Evolutionary conservation across 495 filamentous ascomycete genomes (phyloP).

Genomic region (Penicillium bialowiezense): DNA sequence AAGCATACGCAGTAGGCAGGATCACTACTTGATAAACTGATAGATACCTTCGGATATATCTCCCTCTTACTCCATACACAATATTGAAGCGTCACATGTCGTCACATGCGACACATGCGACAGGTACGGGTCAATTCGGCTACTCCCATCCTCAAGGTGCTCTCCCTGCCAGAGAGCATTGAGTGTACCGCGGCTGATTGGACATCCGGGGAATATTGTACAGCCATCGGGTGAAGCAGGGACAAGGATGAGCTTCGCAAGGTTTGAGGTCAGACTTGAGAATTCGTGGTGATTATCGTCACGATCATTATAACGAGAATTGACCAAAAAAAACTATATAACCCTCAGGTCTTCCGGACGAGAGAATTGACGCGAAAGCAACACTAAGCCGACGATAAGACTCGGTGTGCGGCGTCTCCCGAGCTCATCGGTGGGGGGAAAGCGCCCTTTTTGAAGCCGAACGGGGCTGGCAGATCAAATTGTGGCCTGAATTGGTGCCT

Average conservation of each 20-base stretch:
- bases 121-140: constrained; percentile 7
- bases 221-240: constrained; percentile 10
- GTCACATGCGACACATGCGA: constrained; percentile 10
- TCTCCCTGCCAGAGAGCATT: background rate
- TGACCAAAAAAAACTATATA: constrained; percentile 11
- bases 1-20: background rate
- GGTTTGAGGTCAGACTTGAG: constrained; percentile 3
- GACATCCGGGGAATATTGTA: background rate
- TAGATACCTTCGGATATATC: too few relatives aligned
- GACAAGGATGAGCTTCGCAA: background rate
- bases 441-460: background rate
- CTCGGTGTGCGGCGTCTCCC: constrained; percentile 28
- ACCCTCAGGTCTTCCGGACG: constrained; percentile 3
- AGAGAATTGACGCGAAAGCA: constrained; percentile 4
- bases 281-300: constrained; percentile 8
- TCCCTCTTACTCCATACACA: too few relatives aligned
- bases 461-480: too few relatives aligned
- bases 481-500: too few relatives aligned
- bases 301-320: background rate
- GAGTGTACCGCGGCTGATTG: constrained; percentile 11
- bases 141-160: too few relatives aligned
- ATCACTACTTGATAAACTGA: background rate
- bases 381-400: constrained; percentile 9
- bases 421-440: constrained; percentile 7
- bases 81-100: too few relatives aligned